Evolutionary conservation across 805 yeast genomes (phyloP), one percentile per base, ranked within the genome.

Genomic region (Candida coleopterorum): DNA sequence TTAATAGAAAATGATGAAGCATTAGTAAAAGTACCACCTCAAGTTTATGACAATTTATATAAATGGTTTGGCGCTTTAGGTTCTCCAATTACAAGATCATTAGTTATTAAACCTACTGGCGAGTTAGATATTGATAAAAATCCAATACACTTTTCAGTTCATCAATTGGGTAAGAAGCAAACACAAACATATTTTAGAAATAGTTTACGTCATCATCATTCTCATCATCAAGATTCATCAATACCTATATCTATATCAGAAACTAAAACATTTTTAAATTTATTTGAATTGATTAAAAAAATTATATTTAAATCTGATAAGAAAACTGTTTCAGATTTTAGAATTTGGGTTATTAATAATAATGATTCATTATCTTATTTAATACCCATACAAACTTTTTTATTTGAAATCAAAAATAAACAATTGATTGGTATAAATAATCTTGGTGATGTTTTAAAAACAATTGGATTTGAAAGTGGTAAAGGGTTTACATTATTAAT

Each of bases 1-100:
- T 64, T 77, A 40, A 60, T 65, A 24, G 45, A 49, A 1, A 49
- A 45, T 18, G 42, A 46, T 15, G 38, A 40, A 4, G 45, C 40
- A 6, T 43, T 49, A 9, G 43, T 41, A 27, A 43, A 44, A 27
- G 55, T 81, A 0, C 58, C 75, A 0, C 70, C 70, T 6, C 54
- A 59, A 4, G 63, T 72, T 2, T 80, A 75, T 45, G 48, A 62
- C 3, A 49, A 62, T 40, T 52, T 81, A 8, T 55, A 52, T 1
- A 60, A 64, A 22, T 75, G 82, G 79, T 80, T 78, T 52, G 84
- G 83, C 0, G 34, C 74, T 16, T 49, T 56, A 1, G 67, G 69
- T 1, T 52, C 42, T 6, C 66, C 70, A 1, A 58, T 65, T 8
- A 41, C 58, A 5, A 53, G 72, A 33, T 50, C 52, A 16, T 37